Base-by-base conservation (phyloP, 75 land plant genomes). In the Pseudotsuga menziesii region DNA sequence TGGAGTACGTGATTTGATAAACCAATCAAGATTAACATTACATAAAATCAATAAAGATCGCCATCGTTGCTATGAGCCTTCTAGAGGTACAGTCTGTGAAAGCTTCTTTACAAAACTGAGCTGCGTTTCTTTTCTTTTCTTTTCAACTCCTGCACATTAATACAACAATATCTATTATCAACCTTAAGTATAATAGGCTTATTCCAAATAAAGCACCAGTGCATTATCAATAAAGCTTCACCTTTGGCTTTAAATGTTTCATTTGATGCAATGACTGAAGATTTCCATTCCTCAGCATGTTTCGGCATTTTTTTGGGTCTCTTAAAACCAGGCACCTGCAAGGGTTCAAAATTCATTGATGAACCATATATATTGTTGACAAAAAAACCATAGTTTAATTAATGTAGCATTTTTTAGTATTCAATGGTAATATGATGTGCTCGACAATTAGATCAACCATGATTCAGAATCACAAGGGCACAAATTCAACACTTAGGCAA, bases 211-310 rank as follows among this genome's bases (percentile, higher is more conserved):
- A 67, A 16, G 2, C 66, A 73, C 36, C n/a, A 77, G 41, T 20
- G 20, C 16, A 58, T 29, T 57, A 4, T 56, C 70, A 22, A 48
- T 12, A 22, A 69, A 22, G 56, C 9, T 76, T 79, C 76, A 78
- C 76, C 83, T 29, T 57, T 39, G 32, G 19, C 23, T 54, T 88
- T 88, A 78, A 14, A 77, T 25, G 48, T 32, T 9, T 85, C 75
- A 57, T 85, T 89, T 5, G 94, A 82, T 15, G 78, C 66, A 22
- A 90, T 2, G 19, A 94, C 87, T 72, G 88, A 78, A 25, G 91
- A 82, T 76, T 92, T 94, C 94, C 97, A 94, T 39, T 90, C 85
- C 27, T 87, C 83, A 17, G 79, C 83, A 35, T 32, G 54, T 57
- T 91, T 81, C 11, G 87, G 86, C 72, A 79, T 79, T 32, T 70